phyloP scores from a whole-genome alignment of 108 stramenopile species.

The Cyclotella baltica region DNA sequence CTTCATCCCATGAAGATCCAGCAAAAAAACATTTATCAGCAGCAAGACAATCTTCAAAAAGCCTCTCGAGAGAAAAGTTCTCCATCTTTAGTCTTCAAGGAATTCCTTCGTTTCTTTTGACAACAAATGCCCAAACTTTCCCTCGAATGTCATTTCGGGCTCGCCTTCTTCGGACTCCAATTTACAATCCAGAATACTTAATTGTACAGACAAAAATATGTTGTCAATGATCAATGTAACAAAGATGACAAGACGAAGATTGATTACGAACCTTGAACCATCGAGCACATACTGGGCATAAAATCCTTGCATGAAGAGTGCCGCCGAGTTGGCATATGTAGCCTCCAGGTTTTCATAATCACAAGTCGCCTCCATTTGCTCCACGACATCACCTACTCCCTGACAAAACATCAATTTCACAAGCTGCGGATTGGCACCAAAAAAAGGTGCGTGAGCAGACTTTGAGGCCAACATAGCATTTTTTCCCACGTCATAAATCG shows the following conservation, averaged over 20 bases:
- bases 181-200: not conserved
- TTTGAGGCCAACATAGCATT: too few relatives aligned
- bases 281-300: not conserved
- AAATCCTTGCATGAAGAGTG: not conserved
- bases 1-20: too few relatives aligned
- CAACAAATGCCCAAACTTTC: not conserved
- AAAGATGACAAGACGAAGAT: not conserved
- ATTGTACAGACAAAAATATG: not conserved
- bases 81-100: too few relatives aligned
- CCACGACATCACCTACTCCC: not conserved
- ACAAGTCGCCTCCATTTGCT: not conserved
- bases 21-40: too few relatives aligned
- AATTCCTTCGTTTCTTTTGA: not conserved
- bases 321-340: not conserved
- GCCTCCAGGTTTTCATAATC: not conserved
- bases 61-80: too few relatives aligned
- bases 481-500: too few relatives aligned
- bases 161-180: not conserved
- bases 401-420: conserved; percentile 1
- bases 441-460: too few relatives aligned
- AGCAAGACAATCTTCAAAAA: too few relatives aligned
- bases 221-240: not conserved
- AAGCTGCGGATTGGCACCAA: too few relatives aligned
- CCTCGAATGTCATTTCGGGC: not conserved
- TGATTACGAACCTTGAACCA: not conserved